Evolutionary conservation across 2,329 filamentous ascomycete genomes (phyloP).

Genomic region (Alternaria sp.): DNA sequence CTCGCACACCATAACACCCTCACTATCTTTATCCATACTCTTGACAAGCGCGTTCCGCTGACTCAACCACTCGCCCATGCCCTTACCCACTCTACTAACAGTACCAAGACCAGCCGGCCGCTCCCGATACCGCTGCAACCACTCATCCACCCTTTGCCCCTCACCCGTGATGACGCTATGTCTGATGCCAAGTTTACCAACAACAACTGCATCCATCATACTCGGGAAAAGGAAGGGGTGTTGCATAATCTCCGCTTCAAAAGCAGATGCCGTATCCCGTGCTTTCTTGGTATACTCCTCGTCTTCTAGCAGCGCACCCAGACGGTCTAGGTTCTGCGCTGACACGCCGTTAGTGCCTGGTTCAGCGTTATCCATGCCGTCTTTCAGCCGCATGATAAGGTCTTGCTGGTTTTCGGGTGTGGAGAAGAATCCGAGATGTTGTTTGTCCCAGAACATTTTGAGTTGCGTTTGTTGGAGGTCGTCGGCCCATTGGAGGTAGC

Average conservation of each 20-base stretch:
- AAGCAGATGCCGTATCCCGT: conserved; percentile 78
- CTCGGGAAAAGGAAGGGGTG: conserved; percentile 91
- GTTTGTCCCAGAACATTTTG: conserved; percentile 75
- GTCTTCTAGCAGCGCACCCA: conserved; percentile 73
- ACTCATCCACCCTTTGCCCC: conserved; percentile 51
- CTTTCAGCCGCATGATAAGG: conserved; percentile 85
- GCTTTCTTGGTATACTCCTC: conserved; percentile 69
- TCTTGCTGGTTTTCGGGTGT: conserved; percentile 69
- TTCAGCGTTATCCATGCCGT: conserved; percentile 91
- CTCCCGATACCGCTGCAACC: conserved; percentile 50
- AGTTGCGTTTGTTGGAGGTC: conserved; percentile 80
- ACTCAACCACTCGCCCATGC: conserved; percentile 56
- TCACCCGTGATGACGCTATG: conserved; percentile 63
- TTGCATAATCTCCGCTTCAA: conserved; percentile 89
- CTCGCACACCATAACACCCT: conserved; percentile 49
- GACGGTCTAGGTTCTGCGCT: conserved; percentile 84
- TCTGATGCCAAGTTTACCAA: conserved; percentile 72
- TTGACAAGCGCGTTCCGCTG: conserved; percentile 57
- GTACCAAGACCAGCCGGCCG: conserved; percentile 45
- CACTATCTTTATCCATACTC: conserved; percentile 48
- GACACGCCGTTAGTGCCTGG: conserved; percentile 89
- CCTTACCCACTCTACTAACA: conserved; percentile 45
- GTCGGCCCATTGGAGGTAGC: conserved; percentile 81
- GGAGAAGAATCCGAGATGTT: conserved; percentile 72
- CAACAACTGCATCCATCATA: conserved; percentile 77